These are phyloP conservation scores for Trichoderma koningii DNA, from an alignment of 2,329 filamentous ascomycete species.

Conservation along the genomic window DNA sequence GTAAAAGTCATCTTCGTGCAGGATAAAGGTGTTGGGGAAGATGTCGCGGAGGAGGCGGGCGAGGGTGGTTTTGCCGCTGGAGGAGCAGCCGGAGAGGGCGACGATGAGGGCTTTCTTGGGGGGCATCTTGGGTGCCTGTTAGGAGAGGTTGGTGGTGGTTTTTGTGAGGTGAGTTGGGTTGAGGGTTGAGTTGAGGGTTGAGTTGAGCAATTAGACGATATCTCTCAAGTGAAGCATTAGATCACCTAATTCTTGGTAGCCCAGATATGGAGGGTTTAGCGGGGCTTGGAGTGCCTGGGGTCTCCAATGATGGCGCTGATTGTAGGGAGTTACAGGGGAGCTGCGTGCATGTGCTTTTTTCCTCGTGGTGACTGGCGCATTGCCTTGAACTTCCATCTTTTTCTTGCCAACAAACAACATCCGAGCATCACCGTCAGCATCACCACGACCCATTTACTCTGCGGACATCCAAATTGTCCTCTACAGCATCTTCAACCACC, in stretches of 20 bases:
- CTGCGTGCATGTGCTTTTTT: background rate
- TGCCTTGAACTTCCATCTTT: no score
- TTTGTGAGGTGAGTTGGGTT: background rate
- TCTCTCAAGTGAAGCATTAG: no score
- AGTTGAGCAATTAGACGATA: background rate
- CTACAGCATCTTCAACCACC: no score
- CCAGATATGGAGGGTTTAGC: conserved; percentile 17
- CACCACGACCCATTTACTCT: background rate
- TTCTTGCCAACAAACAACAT: background rate
- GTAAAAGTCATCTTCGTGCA: conserved; percentile 98
- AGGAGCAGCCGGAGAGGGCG: conserved; percentile 86
- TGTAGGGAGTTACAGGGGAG: background rate
- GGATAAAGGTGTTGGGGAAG: conserved; percentile 75
- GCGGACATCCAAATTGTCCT: no score
- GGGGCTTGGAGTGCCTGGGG: background rate
- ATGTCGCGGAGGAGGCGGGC: conserved; percentile 81
- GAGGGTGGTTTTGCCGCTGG: conserved; percentile 92
- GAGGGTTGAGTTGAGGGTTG: background rate
- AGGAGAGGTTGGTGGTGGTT: background rate
- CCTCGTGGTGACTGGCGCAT: background rate
- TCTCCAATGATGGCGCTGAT: background rate
- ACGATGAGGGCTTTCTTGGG: conserved; percentile 61
- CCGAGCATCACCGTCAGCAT: background rate
- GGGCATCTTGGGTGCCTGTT: background rate
- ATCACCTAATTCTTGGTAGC: no score